These are phyloP conservation scores for Penicillium roqueforti DNA, from an alignment of 495 filamentous ascomycete species.

Conservation along the genomic window DNA sequence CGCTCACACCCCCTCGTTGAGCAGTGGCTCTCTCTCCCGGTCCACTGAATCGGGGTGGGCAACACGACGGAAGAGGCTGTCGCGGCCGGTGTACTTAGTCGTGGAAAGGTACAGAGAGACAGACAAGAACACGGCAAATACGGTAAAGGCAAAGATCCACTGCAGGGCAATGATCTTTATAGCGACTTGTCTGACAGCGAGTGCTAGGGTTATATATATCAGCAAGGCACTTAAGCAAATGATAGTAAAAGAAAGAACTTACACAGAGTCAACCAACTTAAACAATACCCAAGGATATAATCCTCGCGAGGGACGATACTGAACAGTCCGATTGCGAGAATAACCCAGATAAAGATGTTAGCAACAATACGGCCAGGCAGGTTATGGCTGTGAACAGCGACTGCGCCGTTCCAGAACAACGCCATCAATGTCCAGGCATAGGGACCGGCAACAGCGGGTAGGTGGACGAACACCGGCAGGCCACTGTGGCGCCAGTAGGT, in stretches of 20 bases:
- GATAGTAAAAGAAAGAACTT: conserved; percentile 19
- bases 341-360: conserved; percentile 81
- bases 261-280: conserved; percentile 68
- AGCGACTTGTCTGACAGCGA: conserved; percentile 72
- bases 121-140: conserved; percentile 71
- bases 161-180: conserved; percentile 70
- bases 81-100: conserved; percentile 57
- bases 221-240: not conserved
- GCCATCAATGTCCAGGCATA: conserved; percentile 80
- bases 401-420: conserved; percentile 83
- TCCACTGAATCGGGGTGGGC: conserved; percentile 34
- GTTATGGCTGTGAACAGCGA: conserved; percentile 57
- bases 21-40: conserved; percentile 42
- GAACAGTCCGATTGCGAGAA: conserved; percentile 66
- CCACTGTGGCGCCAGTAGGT: conserved; percentile 75
- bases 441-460: conserved; percentile 68
- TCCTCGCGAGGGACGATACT: conserved; percentile 70
- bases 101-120: conserved; percentile 58
- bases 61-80: conserved; percentile 38
- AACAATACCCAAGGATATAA: conserved; percentile 74
- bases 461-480: conserved; percentile 66
- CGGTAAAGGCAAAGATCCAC: conserved; percentile 86
- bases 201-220: conserved; percentile 36
- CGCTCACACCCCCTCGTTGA: conserved; percentile 26
- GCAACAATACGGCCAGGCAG: conserved; percentile 70